These are phyloP conservation scores for Metschnikowia colocasiae DNA, from an alignment of 805 yeast species.

Conservation along the genomic window DNA sequence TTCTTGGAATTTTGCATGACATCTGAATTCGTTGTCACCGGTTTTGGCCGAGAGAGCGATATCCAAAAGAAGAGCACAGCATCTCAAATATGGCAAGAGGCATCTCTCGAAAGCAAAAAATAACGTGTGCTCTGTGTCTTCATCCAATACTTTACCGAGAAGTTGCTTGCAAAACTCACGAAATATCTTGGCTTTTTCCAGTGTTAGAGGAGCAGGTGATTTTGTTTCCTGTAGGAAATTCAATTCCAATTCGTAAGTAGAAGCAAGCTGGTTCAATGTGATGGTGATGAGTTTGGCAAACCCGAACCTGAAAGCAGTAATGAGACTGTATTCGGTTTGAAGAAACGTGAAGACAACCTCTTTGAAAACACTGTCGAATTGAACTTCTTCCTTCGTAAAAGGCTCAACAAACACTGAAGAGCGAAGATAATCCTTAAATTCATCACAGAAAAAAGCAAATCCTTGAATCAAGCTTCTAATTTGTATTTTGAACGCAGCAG, in stretches of 20 bases:
- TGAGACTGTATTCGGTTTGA: constrained; percentile 44
- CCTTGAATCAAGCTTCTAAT: constrained; percentile 42
- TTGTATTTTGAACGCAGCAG: constrained; percentile 29
- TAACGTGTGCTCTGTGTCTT: constrained; percentile 2
- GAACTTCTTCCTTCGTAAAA: constrained; percentile 20
- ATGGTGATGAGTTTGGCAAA: constrained; percentile 27
- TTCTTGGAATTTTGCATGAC: constrained; percentile 16
- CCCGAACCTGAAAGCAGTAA: constrained; percentile 32
- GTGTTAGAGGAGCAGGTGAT: neutral
- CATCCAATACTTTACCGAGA: neutral
- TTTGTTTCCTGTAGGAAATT: too few relatives aligned
- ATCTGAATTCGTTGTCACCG: constrained; percentile 24
- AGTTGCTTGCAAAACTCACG: constrained; percentile 1
- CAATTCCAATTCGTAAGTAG: neutral
- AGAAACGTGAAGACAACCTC: constrained; percentile 40
- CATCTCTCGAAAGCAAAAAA: constrained; percentile 13
- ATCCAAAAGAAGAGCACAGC: constrained; percentile 31
- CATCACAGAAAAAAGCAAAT: constrained; percentile 4
- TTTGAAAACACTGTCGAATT: constrained; percentile 32
- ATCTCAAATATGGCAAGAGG: constrained; percentile 33
- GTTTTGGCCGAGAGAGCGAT: constrained; percentile 26
- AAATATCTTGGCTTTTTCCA: constrained; percentile 24
- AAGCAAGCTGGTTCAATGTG: constrained; percentile 20
- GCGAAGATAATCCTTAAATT: constrained; percentile 11
- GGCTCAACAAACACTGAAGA: constrained; percentile 21